Conservation (phyloP, 2,329 filamentous ascomycete species). For the Arthroderma sp. region DNA sequence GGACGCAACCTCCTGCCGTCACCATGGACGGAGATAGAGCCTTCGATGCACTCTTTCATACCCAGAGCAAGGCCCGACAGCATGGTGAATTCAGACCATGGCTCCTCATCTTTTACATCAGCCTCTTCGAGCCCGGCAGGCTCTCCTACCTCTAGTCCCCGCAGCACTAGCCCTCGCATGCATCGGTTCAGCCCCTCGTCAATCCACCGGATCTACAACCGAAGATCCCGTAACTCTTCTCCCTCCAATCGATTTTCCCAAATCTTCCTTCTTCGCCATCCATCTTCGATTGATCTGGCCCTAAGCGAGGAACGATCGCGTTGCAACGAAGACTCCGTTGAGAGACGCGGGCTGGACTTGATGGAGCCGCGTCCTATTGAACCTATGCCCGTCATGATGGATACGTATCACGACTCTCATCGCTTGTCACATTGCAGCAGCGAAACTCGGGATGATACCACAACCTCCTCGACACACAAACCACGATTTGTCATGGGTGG, state of each 20-base stretch:
- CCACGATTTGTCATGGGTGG: slow-evolving; percentile 33
- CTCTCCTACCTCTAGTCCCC: slow-evolving; percentile 19
- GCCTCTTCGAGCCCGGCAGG: slow-evolving; percentile 18
- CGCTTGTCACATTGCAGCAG: slow-evolving; percentile 1
- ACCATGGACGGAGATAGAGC: slow-evolving; percentile 18
- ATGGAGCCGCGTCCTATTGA: slow-evolving; percentile 34
- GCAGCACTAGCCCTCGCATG: slow-evolving; percentile 14
- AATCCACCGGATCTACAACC: slow-evolving; percentile 9
- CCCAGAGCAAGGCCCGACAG: slow-evolving; percentile 12
- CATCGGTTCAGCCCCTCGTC: slow-evolving; percentile 14
- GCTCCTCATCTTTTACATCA: slow-evolving; percentile 17
- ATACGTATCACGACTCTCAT: slow-evolving; percentile 3
- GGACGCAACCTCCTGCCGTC: slow-evolving; percentile 11
- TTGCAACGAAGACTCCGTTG: slow-evolving; percentile 25
- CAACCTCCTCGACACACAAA: slow-evolving; percentile 11
- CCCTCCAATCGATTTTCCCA: slow-evolving; percentile 19
- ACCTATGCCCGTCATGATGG: slow-evolving; percentile 14
- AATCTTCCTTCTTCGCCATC: slow-evolving; percentile 26
- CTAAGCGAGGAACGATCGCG: slow-evolving; percentile 31
- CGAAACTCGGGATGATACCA: slow-evolving; percentile 1
- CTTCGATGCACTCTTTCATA: slow-evolving; percentile 20
- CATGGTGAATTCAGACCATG: slow-evolving; percentile 11
- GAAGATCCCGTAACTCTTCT: slow-evolving; percentile 19
- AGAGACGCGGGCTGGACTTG: slow-evolving; percentile 28
- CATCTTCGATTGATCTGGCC: slow-evolving; percentile 31